These are phyloP conservation scores for Phytophthora pini DNA, from an alignment of 352 stramenopile species.

Conservation along the genomic window DNA sequence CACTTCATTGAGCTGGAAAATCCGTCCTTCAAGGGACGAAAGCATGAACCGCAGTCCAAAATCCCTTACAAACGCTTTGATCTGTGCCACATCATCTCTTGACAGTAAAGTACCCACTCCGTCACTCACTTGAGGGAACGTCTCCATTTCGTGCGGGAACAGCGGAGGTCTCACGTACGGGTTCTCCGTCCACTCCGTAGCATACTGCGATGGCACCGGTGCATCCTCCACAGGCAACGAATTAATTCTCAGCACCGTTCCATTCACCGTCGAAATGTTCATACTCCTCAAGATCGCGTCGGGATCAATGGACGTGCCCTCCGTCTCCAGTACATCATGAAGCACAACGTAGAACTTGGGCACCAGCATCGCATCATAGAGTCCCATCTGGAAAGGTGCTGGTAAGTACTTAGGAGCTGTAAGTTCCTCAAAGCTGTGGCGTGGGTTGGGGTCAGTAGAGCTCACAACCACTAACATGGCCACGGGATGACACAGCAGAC, in stretches of 20 bases:
- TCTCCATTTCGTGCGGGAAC: slow-evolving; percentile 45
- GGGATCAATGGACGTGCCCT: slow-evolving; percentile 81
- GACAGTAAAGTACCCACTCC: slow-evolving; percentile 60
- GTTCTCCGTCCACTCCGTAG: slow-evolving; percentile 52
- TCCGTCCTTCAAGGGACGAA: slow-evolving; percentile 79
- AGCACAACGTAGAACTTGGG: slow-evolving; percentile 91
- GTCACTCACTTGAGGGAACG: slow-evolving; percentile 36
- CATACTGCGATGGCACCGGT: slow-evolving; percentile 38
- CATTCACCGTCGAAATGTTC: slow-evolving; percentile 53
- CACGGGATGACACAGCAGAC: slow-evolving; percentile 73
- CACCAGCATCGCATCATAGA: slow-evolving; percentile 79
- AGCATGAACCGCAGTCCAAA: slow-evolving; percentile 84
- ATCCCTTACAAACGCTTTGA: slow-evolving; percentile 78
- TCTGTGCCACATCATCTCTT: slow-evolving; percentile 64
- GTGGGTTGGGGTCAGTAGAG: slow-evolving; percentile 83
- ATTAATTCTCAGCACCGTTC: slow-evolving; percentile 74
- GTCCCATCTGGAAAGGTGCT: slow-evolving; percentile 64
- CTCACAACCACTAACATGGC: slow-evolving; percentile 83
- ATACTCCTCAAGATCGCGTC: slow-evolving; percentile 80
- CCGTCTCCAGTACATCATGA: slow-evolving; percentile 83
- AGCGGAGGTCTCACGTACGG: slow-evolving; percentile 69
- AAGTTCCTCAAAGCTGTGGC: slow-evolving; percentile 78
- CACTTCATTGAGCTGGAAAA: slow-evolving; percentile 88
- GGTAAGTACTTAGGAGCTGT: slow-evolving; percentile 55
- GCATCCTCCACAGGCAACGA: slow-evolving; percentile 51